phyloP scores from a whole-genome alignment of 345 rosid genomes.

The Passiflora organensis region DNA sequence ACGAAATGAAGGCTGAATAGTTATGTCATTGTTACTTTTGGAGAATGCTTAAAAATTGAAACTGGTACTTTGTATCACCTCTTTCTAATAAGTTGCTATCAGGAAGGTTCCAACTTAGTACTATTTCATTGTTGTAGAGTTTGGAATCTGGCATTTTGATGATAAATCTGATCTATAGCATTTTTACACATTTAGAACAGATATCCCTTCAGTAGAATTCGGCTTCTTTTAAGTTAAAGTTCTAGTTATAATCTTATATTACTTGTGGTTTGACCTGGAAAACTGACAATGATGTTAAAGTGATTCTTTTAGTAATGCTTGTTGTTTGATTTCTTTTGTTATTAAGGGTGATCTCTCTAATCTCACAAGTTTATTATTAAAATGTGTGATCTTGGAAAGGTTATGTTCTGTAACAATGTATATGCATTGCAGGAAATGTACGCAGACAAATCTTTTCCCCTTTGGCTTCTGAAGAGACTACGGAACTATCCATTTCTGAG shows the following conservation, averaged over 20 bases:
- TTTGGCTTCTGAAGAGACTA: slow-evolving; percentile 24
- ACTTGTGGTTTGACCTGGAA: not conserved
- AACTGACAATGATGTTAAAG: not conserved
- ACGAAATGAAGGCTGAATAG: too few relatives aligned
- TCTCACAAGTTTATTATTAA: not conserved
- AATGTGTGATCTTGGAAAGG: not conserved
- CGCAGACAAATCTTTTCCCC: slow-evolving; percentile 16
- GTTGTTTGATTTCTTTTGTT: slow-evolving; percentile 3
- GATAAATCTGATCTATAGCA: too few relatives aligned
- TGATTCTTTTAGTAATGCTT: not conserved
- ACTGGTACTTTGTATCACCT: too few relatives aligned
- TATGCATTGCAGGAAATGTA: slow-evolving; percentile 26
- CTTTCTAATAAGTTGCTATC: too few relatives aligned
- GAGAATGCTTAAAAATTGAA: too few relatives aligned
- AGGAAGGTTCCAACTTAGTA: too few relatives aligned
- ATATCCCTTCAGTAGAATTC: too few relatives aligned
- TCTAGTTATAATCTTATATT: not conserved
- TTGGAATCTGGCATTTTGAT: too few relatives aligned
- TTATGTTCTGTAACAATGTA: slow-evolving; percentile 5
- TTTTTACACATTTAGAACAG: too few relatives aligned
- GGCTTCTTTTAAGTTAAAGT: not conserved
- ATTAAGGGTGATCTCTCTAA: not conserved
- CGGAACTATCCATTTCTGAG: slow-evolving; percentile 27
- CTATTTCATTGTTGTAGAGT: too few relatives aligned
- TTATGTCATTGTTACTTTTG: too few relatives aligned